Evolutionary conservation across 768 basidiomycete species (phyloP).

Genomic region (Phylloporus rhodoxanthus): DNA sequence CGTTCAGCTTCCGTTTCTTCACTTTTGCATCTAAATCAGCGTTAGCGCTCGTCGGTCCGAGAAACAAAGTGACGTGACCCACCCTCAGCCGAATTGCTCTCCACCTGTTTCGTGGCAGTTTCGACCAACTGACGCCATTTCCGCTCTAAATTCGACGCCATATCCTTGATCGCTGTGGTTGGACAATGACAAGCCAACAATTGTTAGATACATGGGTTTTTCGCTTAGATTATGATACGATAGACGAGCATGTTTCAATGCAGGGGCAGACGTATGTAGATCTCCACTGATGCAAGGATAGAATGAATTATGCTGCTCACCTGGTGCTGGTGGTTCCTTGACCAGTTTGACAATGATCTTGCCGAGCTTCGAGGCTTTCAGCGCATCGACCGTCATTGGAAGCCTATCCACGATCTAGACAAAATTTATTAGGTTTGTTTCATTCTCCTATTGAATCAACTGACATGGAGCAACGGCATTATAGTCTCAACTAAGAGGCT

Average conservation of each 20-base stretch:
- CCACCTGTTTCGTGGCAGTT: slow-evolving; percentile 41
- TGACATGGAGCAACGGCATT: slow-evolving; percentile 83
- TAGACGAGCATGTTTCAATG: slow-evolving; percentile 26
- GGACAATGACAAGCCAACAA: slow-evolving; percentile 37
- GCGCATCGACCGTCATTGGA: slow-evolving; percentile 63
- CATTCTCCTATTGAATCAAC: slow-evolving; percentile 30
- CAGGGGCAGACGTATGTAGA: slow-evolving; percentile 26
- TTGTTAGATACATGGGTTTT: slow-evolving; percentile 64
- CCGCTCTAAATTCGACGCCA: slow-evolving; percentile 82
- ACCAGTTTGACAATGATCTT: slow-evolving; percentile 72
- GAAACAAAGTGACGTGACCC: slow-evolving; percentile 52
- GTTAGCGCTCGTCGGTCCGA: slow-evolving; percentile 22
- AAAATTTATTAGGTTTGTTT: slow-evolving; percentile 15
- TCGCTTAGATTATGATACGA: slow-evolving; percentile 31
- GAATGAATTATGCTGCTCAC: slow-evolving; percentile 49
- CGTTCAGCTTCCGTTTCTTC: slow-evolving; percentile 74
- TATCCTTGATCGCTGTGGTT: slow-evolving; percentile 81
- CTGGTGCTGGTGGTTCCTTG: slow-evolving; percentile 69
- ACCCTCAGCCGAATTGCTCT: slow-evolving; percentile 57
- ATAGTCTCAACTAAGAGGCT: slow-evolving; percentile 60
- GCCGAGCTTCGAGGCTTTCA: slow-evolving; percentile 70
- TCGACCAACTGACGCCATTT: slow-evolving; percentile 69
- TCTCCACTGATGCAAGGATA: slow-evolving; percentile 23
- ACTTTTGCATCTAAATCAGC: slow-evolving; percentile 43
- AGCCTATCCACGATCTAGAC: slow-evolving; percentile 73